These are phyloP conservation scores for Simmondsia chinensis DNA, from an alignment of 148 eudicot genomes.

Conservation along the genomic window DNA sequence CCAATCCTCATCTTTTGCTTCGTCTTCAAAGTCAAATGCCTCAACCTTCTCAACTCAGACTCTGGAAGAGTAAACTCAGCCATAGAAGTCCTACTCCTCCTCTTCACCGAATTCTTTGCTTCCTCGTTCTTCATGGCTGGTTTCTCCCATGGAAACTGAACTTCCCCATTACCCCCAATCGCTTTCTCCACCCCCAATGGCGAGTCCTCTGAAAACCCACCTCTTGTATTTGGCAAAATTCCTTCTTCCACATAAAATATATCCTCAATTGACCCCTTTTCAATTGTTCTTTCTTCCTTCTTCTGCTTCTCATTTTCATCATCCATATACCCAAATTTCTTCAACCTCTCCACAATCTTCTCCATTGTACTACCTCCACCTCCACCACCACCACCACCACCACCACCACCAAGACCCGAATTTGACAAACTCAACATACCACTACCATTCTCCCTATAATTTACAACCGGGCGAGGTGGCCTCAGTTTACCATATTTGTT, in stretches of 20 bases:
- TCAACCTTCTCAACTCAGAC: conserved; percentile 69
- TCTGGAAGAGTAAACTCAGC: conserved; percentile 88
- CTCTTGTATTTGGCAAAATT: conserved; percentile 61
- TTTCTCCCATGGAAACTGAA: conserved; percentile 90
- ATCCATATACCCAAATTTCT: conserved; percentile 74
- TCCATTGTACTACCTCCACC: conserved; percentile 81
- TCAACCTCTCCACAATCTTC: conserved; percentile 75
- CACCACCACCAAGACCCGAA: conserved; percentile 24
- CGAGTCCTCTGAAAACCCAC: conserved; percentile 60
- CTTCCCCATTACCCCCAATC: conserved; percentile 38
- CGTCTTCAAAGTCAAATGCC: conserved; percentile 39
- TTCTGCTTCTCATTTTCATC: conserved; percentile 38
- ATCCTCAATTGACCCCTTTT: conserved; percentile 89
- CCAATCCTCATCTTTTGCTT: conserved; percentile 62
- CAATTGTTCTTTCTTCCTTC: conserved; percentile 29
- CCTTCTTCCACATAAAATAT: conserved; percentile 91
- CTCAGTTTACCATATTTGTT: conserved; percentile 25
- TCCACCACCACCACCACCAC: conserved; percentile 11
- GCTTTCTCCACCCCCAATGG: conserved; percentile 40
- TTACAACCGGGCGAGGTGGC: conserved; percentile 25
- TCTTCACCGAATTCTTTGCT: conserved; percentile 35
- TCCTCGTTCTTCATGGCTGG: conserved; percentile 20
- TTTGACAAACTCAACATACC: conserved; percentile 9
- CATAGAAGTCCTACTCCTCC: conserved; percentile 52
- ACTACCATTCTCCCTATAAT: conserved; percentile 33